Evolutionary conservation across 257 asterid species (phyloP).

Genomic region (Voacanga thouarsii): DNA sequence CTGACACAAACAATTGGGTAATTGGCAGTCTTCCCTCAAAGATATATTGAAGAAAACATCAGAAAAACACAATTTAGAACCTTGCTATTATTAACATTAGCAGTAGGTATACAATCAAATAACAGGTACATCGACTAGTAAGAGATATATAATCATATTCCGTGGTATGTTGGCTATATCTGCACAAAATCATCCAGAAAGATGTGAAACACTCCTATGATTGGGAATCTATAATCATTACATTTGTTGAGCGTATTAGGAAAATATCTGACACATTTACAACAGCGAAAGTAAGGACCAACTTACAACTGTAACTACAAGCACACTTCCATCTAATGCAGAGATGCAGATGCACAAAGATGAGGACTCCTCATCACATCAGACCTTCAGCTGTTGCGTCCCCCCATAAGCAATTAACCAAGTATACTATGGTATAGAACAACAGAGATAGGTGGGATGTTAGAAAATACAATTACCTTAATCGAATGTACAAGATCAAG

Average conservation of each 20-base stretch:
- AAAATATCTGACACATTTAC: constrained; percentile 9
- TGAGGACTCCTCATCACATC: background rate
- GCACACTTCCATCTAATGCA: background rate
- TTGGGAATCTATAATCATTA: background rate
- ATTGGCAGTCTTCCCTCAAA: no score
- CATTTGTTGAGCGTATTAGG: background rate
- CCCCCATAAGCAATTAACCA: background rate
- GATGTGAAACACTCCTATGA: background rate
- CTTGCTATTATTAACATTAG: background rate
- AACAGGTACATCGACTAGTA: constrained; percentile 3
- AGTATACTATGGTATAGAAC: constrained; percentile 6
- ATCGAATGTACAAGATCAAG: constrained; percentile 28
- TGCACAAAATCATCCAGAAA: background rate
- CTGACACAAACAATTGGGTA: no score
- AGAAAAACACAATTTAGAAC: background rate
- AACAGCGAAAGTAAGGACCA: background rate
- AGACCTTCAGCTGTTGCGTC: background rate
- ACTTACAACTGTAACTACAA: background rate
- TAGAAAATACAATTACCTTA: constrained; percentile 7
- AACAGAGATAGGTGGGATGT: constrained; percentile 1
- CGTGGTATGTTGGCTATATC: background rate
- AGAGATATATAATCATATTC: background rate
- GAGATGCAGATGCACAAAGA: constrained; percentile 6
- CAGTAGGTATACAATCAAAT: background rate
- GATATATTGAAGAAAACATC: background rate